phyloP scores from a whole-genome alignment of 228 moss, liverwort and hornwort genomes.

The Sphagnum magellanicum region DNA sequence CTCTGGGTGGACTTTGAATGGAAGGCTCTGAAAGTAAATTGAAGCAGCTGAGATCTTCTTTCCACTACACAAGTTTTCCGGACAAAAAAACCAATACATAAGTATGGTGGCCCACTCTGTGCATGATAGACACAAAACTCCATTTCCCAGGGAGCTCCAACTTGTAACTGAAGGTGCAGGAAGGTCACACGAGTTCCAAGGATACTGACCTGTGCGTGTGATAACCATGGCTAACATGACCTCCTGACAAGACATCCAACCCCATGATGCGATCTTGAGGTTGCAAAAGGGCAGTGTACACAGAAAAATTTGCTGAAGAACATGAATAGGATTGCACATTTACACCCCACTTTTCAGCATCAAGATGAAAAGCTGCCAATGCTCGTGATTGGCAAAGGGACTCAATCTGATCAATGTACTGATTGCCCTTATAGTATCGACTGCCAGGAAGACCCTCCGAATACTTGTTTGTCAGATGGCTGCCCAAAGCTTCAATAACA shows the following conservation, averaged over 20 bases:
- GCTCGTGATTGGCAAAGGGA: constrained; percentile 40
- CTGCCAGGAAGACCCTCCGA: constrained; percentile 48
- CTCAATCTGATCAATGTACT: constrained; percentile 48
- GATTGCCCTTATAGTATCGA: constrained; percentile 50
- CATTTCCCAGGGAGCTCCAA: too few relatives aligned
- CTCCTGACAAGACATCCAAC: constrained; percentile 43
- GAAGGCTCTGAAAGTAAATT: constrained; percentile 74
- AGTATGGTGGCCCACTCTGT: too few relatives aligned
- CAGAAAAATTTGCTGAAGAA: constrained; percentile 50
- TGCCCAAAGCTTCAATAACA: constrained; percentile 53
- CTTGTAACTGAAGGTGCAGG: too few relatives aligned
- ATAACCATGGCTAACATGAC: constrained; percentile 52
- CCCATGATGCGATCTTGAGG: constrained; percentile 53
- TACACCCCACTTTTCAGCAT: constrained; percentile 46
- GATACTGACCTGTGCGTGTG: constrained; percentile 21
- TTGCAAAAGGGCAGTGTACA: constrained; percentile 44
- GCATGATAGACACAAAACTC: too few relatives aligned
- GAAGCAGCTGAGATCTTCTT: constrained; percentile 87
- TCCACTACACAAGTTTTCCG: constrained; percentile 23
- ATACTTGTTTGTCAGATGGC: constrained; percentile 52
- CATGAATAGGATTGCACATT: constrained; percentile 54
- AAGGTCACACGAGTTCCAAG: too few relatives aligned
- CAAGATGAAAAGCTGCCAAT: constrained; percentile 39
- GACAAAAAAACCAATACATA: too few relatives aligned
- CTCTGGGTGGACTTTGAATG: constrained; percentile 83